These are phyloP conservation scores for Pecoramyces ruminantium DNA, from an alignment of 192 early-diverging fungal genomes.

Conservation along the genomic window DNA sequence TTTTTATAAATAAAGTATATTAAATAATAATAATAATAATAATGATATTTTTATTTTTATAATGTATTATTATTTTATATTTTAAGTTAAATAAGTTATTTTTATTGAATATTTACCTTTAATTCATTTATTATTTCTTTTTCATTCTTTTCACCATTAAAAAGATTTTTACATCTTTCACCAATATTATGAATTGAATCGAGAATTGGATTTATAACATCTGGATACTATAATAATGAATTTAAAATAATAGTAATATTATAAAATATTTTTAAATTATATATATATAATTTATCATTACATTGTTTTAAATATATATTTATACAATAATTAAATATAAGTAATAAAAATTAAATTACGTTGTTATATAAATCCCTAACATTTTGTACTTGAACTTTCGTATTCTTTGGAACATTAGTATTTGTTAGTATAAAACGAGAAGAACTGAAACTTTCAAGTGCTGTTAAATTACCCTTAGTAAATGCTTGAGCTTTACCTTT, in stretches of 20 bases:
- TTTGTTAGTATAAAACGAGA: constrained; percentile 64
- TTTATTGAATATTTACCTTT: constrained; percentile 6
- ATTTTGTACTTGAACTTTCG: constrained; percentile 65
- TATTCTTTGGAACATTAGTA: constrained; percentile 77
- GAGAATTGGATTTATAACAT: constrained; percentile 42
- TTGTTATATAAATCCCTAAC: constrained; percentile 37
- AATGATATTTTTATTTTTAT: too few species aligned
- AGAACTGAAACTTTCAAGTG: constrained; percentile 15
- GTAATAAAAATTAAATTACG: background rate
- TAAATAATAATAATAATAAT: too few species aligned
- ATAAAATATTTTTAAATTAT: too few species aligned
- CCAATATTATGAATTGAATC: constrained; percentile 50
- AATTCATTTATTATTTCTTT: constrained; percentile 5
- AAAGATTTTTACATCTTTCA: constrained; percentile 11
- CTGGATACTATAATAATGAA: constrained; percentile 27
- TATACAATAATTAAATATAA: too few species aligned
- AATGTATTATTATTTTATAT: too few species aligned
- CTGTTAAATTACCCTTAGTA: constrained; percentile 33
- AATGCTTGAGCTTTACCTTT: constrained; percentile 62
- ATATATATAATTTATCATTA: too few species aligned
- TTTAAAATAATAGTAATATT: too few species aligned
- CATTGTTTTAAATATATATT: too few species aligned
- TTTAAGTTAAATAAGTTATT: too few species aligned
- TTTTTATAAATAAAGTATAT: too few species aligned
- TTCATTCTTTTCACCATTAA: constrained; percentile 5